Conservation (phyloP, 345 rosid genomes). For the Dimocarpus longan region DNA sequence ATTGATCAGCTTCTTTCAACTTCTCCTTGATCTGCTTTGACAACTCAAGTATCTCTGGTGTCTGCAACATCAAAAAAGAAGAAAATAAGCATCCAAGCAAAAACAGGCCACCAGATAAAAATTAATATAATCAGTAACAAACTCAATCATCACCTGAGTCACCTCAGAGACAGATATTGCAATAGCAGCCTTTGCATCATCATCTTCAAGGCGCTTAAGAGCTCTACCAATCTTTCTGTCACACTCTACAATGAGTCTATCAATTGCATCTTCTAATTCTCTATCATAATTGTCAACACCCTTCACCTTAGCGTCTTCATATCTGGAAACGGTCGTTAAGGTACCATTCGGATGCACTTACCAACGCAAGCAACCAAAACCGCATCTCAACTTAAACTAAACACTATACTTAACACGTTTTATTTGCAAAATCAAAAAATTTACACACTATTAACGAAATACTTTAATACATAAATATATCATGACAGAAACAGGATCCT, state of each 20-base stretch:
- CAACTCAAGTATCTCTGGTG: slow-evolving; percentile 75
- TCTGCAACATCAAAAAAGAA: slow-evolving; percentile 45
- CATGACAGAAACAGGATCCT: too few relatives aligned
- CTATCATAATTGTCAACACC: slow-evolving; percentile 84
- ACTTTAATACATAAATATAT: too few relatives aligned
- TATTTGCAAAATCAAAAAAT: neutral
- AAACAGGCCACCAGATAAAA: neutral
- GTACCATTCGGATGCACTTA: slow-evolving; percentile 1
- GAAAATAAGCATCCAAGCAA: slow-evolving; percentile 3
- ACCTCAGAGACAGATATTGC: slow-evolving; percentile 97
- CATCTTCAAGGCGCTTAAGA: slow-evolving; percentile 96
- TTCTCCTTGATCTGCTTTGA: slow-evolving; percentile 93
- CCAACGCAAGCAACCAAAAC: slow-evolving; percentile 1
- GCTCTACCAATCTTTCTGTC: slow-evolving; percentile 97
- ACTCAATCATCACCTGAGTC: slow-evolving; percentile 66
- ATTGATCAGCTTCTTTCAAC: slow-evolving; percentile 85
- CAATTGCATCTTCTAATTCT: slow-evolving; percentile 96
- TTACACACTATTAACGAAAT: too few relatives aligned
- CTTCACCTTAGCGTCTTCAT: slow-evolving; percentile 84
- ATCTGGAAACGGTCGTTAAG: slow-evolving; percentile 57
- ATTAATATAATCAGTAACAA: neutral
- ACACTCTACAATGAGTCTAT: slow-evolving; percentile 93
- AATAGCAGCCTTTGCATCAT: slow-evolving; percentile 99
- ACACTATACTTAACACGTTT: neutral
- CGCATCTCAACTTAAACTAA: neutral